Conservation (phyloP, 73 alveolate species). For the Chromera velia region DNA sequence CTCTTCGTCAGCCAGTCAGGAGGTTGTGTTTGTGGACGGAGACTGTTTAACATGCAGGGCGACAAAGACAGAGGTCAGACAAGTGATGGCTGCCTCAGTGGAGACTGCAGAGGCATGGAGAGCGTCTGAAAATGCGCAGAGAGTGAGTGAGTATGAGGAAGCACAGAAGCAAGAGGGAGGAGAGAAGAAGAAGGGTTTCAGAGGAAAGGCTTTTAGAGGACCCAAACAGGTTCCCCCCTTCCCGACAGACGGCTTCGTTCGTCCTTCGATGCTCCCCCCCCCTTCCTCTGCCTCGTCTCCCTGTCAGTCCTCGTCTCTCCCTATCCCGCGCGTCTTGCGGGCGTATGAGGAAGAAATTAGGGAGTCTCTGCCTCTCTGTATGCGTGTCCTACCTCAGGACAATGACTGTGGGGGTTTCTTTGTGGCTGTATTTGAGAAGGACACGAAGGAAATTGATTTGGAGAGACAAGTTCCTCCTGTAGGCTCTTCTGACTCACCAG, state of each 20-base stretch:
- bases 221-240: too few relatives aligned
- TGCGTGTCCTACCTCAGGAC: slow-evolving; percentile 12
- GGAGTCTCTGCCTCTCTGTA: not conserved
- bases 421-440: slow-evolving; percentile 32
- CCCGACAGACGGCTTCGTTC: not conserved
- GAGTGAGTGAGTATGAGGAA: not conserved
- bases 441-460: too few relatives aligned
- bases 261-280: not conserved
- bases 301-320: not conserved
- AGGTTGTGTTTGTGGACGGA: too few relatives aligned
- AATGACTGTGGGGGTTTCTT: slow-evolving; percentile 35
- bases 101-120: not conserved
- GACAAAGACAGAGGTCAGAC: not conserved
- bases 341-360: not conserved
- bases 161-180: not conserved
- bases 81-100: not conserved
- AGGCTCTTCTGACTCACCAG: too few relatives aligned
- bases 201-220: not conserved
- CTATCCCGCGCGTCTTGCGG: too few relatives aligned
- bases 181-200: not conserved
- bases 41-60: too few relatives aligned
- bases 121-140: not conserved
- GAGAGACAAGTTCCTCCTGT: too few relatives aligned
- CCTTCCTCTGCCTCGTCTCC: not conserved
- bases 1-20: too few relatives aligned